phyloP scores from a whole-genome alignment of 2,329 filamentous ascomycete genomes.

The Aspergillus fumigatiaffinis region DNA sequence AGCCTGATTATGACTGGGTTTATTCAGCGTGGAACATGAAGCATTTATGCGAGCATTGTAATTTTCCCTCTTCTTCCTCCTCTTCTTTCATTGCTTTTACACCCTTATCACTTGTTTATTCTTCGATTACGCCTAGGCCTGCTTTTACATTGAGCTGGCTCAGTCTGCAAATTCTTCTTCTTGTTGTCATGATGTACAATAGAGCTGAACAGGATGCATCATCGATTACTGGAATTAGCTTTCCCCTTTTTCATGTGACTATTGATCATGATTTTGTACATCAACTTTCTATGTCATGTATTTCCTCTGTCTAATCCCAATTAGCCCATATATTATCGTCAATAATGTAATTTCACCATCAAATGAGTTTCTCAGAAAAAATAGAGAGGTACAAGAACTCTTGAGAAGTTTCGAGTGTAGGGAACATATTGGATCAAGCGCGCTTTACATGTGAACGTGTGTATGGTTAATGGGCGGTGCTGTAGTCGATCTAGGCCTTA shows the following conservation, averaged over 20 bases:
- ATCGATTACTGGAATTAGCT: slow-evolving; percentile 6
- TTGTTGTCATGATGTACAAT: slow-evolving; percentile 28
- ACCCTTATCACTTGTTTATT: slow-evolving; percentile 6
- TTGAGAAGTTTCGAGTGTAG: neutral
- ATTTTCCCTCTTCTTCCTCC: slow-evolving; percentile 10
- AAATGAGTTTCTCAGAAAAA: neutral
- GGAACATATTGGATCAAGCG: neutral
- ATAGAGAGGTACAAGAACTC: neutral
- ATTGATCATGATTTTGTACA: slow-evolving; percentile 13
- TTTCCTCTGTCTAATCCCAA: neutral
- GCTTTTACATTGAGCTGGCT: slow-evolving; percentile 19
- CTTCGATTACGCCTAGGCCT: slow-evolving; percentile 12
- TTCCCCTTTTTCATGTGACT: slow-evolving; percentile 5
- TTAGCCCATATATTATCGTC: neutral
- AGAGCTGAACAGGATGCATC: slow-evolving; percentile 18
- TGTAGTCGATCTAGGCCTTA: neutral
- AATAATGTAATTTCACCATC: neutral
- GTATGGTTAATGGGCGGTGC: neutral
- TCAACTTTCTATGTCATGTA: slow-evolving; percentile 5
- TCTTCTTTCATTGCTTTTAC: neutral
- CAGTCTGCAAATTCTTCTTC: slow-evolving; percentile 13
- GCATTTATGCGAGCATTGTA: slow-evolving; percentile 17
- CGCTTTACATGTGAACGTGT: neutral
- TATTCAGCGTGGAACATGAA: slow-evolving; percentile 22
- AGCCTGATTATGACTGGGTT: slow-evolving; percentile 14